Evolutionary conservation across 1,284 basidiomycete genomes (phyloP).

Genomic region (Erythrobasidium hasegawianum): DNA sequence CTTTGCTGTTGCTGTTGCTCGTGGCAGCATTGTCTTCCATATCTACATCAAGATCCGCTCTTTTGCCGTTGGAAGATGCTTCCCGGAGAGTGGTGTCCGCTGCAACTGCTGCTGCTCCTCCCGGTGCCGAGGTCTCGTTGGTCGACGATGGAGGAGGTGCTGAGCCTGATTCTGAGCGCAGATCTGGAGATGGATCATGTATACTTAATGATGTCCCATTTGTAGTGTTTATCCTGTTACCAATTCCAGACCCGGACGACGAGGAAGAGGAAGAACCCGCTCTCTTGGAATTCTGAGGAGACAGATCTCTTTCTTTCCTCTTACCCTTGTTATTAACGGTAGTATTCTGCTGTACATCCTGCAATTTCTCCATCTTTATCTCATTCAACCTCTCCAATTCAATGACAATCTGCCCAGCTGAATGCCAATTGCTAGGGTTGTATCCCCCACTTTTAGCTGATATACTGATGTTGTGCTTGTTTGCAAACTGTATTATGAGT

Average conservation of each 20-base stretch:
- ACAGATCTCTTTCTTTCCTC: background rate
- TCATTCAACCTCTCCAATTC: slow-evolving; percentile 22
- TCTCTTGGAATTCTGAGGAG: background rate
- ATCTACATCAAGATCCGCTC: too few relatives aligned
- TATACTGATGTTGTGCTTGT: slow-evolving; percentile 5
- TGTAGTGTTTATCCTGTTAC: too few relatives aligned
- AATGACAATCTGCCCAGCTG: slow-evolving; percentile 18
- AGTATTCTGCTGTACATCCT: too few relatives aligned
- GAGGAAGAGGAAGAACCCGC: background rate
- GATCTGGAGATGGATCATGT: background rate
- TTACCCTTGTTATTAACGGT: background rate
- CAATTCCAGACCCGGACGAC: background rate
- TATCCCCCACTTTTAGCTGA: slow-evolving; percentile 34
- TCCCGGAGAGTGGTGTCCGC: background rate
- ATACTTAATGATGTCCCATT: too few relatives aligned
- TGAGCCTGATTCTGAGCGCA: slow-evolving; percentile 10
- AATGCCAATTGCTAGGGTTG: slow-evolving; percentile 28
- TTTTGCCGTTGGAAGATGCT: too few relatives aligned
- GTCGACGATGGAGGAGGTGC: slow-evolving; percentile 6
- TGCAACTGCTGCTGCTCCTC: background rate
- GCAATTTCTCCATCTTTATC: too few relatives aligned
- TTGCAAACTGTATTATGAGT: slow-evolving; percentile 15
- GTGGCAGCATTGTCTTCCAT: too few relatives aligned
- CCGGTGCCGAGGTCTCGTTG: background rate
- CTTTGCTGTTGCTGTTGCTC: background rate